Evolutionary conservation across 148 eudicot genomes (phyloP), one percentile per base, ranked within the genome.

Genomic region (Agrostemma githago): DNA sequence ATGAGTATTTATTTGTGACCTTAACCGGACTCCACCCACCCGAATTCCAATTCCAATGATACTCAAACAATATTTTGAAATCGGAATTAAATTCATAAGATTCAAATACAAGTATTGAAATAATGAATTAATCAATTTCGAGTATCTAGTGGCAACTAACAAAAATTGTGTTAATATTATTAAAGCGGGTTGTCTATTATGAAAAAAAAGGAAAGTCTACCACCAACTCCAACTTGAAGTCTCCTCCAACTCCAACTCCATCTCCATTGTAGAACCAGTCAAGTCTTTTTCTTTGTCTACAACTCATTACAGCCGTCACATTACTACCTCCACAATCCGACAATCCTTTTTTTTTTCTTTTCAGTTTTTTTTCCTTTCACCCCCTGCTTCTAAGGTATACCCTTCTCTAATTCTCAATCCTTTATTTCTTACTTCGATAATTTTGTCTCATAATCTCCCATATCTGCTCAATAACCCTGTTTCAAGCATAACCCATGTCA

Each of bases 401-500:
- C 53, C 70, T 42, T 42, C 56, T 57, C 67, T 10, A 38, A 53
- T 39, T 5, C 38, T 65, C 12, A 48, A 48, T 12, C 19, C 65
- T 51, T 70, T 63, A 40, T 26, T 66, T 2, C 53, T 66, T 53
- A 1, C 3, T 43, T 57, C 54, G 4, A 17, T 19, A 1, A 9
- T 51, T 53, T 37, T 74, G 14, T 17, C 53, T 48, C 51, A n/a
- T 6, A 37, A 46, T 46, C 21, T 20, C 26, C 41, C 16, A 38
- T 46, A 3, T 16, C 10, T 26, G 26, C 8, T 66, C 19, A 34
- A 21, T 51, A 63, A 64, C 46, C 9, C 59, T 73, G 69, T 73
- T 46, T 17, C 54, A 4, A 48, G 62, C 64, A 41, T 12, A 6
- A 75, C 72, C 77, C 72, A 54, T n/a, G 21, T 66, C 77, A 54